Evolutionary conservation across 1,139 yeast genomes (phyloP).

Genomic region (Scheffersomyces segobiensis): DNA sequence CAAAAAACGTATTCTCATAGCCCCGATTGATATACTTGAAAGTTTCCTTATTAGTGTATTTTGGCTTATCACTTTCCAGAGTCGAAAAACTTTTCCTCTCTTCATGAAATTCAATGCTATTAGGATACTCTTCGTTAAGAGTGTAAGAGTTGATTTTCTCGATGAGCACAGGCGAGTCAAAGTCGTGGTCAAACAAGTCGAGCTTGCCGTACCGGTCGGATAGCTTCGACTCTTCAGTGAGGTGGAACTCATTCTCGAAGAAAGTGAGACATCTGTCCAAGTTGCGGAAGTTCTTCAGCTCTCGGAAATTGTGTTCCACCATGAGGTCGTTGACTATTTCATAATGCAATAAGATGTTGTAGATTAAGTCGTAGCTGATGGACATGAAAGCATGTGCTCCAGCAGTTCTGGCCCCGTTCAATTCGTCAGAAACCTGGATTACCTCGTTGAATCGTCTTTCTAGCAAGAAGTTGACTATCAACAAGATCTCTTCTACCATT

Average conservation of each 20-base stretch:
- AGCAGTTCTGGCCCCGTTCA: slow-evolving; percentile 2
- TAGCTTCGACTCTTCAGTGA: slow-evolving; percentile 21
- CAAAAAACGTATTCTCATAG: slow-evolving; percentile 5
- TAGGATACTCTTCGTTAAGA: slow-evolving; percentile 5
- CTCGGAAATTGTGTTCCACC: slow-evolving; percentile 6
- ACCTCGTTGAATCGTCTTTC: slow-evolving; percentile 12
- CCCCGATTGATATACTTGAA: slow-evolving; percentile 10
- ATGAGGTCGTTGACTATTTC: slow-evolving; percentile 19
- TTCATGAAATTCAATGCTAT: not conserved
- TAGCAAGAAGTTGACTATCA: slow-evolving; percentile 22
- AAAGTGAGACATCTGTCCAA: slow-evolving; percentile 22
- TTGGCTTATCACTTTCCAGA: slow-evolving; percentile 7
- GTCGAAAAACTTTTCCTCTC: not conserved
- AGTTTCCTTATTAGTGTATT: slow-evolving; percentile 6
- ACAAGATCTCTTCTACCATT: slow-evolving; percentile 28
- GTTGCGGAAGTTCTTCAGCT: slow-evolving; percentile 11
- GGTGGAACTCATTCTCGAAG: slow-evolving; percentile 17
- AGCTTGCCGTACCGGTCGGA: slow-evolving; percentile 9
- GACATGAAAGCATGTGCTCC: slow-evolving; percentile 15
- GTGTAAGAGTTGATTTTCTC: slow-evolving; percentile 21
- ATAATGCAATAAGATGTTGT: slow-evolving; percentile 33
- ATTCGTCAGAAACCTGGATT: slow-evolving; percentile 13
- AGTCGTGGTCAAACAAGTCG: slow-evolving; percentile 26
- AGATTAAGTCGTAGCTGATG: slow-evolving; percentile 27
- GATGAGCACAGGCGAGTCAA: slow-evolving; percentile 31